Percentiles rank a stretch among this genome's conserved stretches.
These are phyloP conservation scores for Dactylellina cionopaga DNA, from an alignment of 2,329 filamentous ascomycete species.

Conservation along the genomic window DNA sequence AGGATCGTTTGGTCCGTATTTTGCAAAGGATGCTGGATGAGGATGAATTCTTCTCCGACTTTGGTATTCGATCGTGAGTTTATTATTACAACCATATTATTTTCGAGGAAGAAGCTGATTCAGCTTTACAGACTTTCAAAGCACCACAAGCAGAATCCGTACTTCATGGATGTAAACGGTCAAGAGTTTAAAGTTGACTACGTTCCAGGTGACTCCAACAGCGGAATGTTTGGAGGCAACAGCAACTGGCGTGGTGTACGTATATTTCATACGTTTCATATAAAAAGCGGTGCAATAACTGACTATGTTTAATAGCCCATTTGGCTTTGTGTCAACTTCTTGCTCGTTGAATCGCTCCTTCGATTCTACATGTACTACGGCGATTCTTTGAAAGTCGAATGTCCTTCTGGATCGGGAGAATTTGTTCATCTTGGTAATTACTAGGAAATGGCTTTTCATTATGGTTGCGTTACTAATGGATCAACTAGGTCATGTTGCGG, in stretches of 20 bases:
- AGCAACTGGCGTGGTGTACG: constrained; percentile 86
- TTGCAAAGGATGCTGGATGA: constrained; percentile 92
- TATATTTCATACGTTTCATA: too few species aligned
- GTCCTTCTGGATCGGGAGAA: constrained; percentile 90
- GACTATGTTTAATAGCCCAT: constrained; percentile 68
- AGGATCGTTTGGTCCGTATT: constrained; percentile 89
- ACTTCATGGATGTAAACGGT: constrained; percentile 94
- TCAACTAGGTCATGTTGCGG: constrained; percentile 75
- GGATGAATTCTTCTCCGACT: constrained; percentile 87
- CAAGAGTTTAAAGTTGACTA: constrained; percentile 89
- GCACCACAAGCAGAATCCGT: constrained; percentile 87
- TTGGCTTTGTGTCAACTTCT: constrained; percentile 95
- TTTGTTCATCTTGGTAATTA: constrained; percentile 83
- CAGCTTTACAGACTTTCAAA: constrained; percentile 73
- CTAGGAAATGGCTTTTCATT: background rate
- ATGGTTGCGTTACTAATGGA: constrained; percentile 1
- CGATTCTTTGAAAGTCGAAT: constrained; percentile 86
- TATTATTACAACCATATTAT: background rate
- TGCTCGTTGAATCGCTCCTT: constrained; percentile 92
- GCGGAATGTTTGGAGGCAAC: constrained; percentile 93
- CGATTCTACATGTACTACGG: constrained; percentile 97
- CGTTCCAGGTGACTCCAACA: constrained; percentile 94
- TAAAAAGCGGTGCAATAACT: background rate
- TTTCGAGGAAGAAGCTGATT: constrained; percentile 2
- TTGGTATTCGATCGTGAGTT: constrained; percentile 79